A percentile compares a stretch with the other conserved stretches of the same genome.
Evolutionary conservation across 1,284 basidiomycete genomes (phyloP).

Genomic region (Leccinum huronense): DNA sequence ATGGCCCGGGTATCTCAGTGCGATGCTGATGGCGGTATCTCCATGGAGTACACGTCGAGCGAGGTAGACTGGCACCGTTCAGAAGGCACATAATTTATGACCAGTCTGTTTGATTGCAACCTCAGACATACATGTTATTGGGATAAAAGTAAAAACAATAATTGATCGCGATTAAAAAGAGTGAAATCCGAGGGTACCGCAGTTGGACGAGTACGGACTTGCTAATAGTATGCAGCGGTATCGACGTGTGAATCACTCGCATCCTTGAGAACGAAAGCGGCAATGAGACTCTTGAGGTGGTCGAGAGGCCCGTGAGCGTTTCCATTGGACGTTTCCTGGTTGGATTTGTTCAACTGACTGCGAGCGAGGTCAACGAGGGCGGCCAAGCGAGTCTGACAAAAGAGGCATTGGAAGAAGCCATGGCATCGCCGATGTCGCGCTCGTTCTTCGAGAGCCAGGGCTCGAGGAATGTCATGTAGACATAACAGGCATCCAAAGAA

Average conservation of each 20-base stretch:
- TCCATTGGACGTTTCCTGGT: conserved; percentile 23
- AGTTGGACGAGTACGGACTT: conserved; percentile 10
- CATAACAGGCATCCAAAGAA: conserved; percentile 62
- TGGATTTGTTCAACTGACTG: conserved; percentile 45
- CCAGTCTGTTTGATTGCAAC: conserved; percentile 13
- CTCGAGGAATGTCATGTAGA: conserved; percentile 64
- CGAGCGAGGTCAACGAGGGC: conserved; percentile 48
- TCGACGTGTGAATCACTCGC: conserved; percentile 13
- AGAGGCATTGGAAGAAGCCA: conserved; percentile 50
- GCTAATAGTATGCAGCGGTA: conserved; percentile 1
- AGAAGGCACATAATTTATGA: conserved; percentile 51
- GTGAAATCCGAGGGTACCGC: conserved; percentile 8
- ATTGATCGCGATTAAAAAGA: neutral
- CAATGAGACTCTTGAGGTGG: conserved; percentile 36
- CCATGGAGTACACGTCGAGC: conserved; percentile 67
- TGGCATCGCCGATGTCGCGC: conserved; percentile 61
- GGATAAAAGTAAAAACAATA: conserved; percentile 3
- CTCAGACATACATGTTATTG: conserved; percentile 14
- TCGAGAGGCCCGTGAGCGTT: conserved; percentile 26
- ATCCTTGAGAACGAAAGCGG: conserved; percentile 24
- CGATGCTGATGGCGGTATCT: conserved; percentile 69
- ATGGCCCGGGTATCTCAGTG: conserved; percentile 76
- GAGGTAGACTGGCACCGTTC: conserved; percentile 77
- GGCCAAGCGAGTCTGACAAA: conserved; percentile 49
- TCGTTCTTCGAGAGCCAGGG: conserved; percentile 70